Base-by-base conservation (phyloP, 768 basidiomycete genomes). In the Suillus plorans region DNA sequence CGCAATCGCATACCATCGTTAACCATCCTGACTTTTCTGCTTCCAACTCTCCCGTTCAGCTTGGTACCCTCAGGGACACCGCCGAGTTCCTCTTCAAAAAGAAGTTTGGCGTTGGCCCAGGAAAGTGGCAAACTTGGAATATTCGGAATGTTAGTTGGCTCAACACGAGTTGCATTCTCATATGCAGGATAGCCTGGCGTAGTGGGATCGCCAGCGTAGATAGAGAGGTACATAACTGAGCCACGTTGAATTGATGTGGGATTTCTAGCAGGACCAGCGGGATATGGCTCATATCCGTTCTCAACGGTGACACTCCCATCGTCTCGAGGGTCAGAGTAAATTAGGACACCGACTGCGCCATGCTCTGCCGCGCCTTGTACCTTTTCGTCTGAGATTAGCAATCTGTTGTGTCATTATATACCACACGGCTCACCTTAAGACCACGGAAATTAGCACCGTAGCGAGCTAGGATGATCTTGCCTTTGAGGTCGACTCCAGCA, bases 51-150 rank as follows among this genome's bases (percentile, higher is more conserved):
- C 10, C 87, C 87, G 64, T 78, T 81, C 42, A 89, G 75, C 42
- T 70, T 74, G 61, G 79, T 62, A 70, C 75, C 65, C 80, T 74
- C 68, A 57, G 81, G 76, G 31, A 81, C 67, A 18, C 78, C 77
- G 5, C 76, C 80, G 47, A 87, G 83, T 68, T 86, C 85, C 64
- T 85, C 75, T 49, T 76, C 80, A 10, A 95, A 78, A 9, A 95
- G 78, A 20, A 83, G 81, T 66, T 88, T 76, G 0, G 94, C 95
- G 71, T 95, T 97, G 55, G 81, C 78, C 89, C 92, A 96, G 0
- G 91, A 93, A 67, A 97, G 86, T 1, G 97, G 97, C n/a, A 98
- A 76, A 70, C 92, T 94, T 1, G 93, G 92, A 66, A 95, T 94
- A 20, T 72, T 74, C 2, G 92, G 91, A 44, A 90, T 84, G 68